A percentile compares a stretch with the other conserved stretches of the same genome.
Evolutionary conservation across 352 stramenopile species (phyloP).

Genomic region (Phytophthora crassamura): DNA sequence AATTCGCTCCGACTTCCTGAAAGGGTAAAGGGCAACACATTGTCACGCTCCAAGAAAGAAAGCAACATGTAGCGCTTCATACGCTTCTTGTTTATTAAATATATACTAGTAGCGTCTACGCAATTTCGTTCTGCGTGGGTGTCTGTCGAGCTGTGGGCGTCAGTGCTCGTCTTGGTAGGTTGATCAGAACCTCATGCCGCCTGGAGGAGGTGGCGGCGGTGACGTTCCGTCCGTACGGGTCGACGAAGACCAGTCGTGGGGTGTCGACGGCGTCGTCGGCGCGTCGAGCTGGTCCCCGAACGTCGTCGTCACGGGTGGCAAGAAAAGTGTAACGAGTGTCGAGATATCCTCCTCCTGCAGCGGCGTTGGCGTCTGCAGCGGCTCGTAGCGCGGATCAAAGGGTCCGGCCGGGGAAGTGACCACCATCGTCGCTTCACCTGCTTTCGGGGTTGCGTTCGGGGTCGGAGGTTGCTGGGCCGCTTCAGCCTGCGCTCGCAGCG

Average conservation of each 20-base stretch:
- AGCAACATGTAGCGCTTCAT: not conserved
- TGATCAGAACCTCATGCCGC: constrained; percentile 18
- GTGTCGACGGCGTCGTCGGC: constrained; percentile 1
- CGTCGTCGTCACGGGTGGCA: constrained; percentile 9
- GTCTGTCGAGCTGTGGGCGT: constrained; percentile 1
- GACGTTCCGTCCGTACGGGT: constrained; percentile 18
- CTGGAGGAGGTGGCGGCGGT: constrained; percentile 2
- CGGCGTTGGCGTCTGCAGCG: constrained; percentile 46
- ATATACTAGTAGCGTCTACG: constrained; percentile 28
- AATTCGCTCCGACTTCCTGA: not conserved
- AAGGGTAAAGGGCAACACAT: too few species aligned
- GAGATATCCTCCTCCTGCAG: constrained; percentile 51
- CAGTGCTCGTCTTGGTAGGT: not conserved
- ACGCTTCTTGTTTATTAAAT: constrained; percentile 27
- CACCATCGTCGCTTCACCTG: not conserved
- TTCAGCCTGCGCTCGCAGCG: constrained; percentile 11
- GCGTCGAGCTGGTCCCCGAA: constrained; percentile 12
- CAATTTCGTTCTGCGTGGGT: constrained; percentile 36
- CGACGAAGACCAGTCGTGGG: constrained; percentile 19
- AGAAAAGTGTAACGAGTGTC: constrained; percentile 48
- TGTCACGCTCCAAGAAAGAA: not conserved
- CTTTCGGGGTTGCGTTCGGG: constrained; percentile 7
- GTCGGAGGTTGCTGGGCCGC: not conserved
- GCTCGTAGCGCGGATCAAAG: constrained; percentile 37
- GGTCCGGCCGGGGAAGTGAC: not conserved